phyloP scores from a whole-genome alignment of 176 grass and related monocot genomes.

The Carex cristatella region DNA sequence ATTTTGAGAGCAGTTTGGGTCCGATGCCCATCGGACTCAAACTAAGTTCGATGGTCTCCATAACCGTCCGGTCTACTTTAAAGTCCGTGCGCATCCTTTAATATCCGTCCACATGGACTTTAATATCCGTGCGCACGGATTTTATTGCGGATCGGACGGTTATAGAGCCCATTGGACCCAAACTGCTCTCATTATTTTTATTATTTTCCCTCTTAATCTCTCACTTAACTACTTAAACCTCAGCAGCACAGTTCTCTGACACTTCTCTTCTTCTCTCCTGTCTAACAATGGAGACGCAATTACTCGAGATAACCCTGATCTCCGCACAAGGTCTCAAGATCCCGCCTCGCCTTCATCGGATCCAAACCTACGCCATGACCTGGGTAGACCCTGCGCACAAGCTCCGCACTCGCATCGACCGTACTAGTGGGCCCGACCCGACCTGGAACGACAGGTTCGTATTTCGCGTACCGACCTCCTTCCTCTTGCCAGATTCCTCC shows the following conservation, averaged over 20 bases:
- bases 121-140: no score
- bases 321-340: slow-evolving; percentile 81
- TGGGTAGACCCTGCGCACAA: slow-evolving; percentile 63
- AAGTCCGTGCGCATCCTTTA: no score
- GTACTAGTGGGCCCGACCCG: slow-evolving; percentile 54
- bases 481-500: slow-evolving; percentile 57
- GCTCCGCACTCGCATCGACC: slow-evolving; percentile 64
- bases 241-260: not conserved
- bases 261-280: not conserved
- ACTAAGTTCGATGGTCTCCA: no score
- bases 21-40: no score
- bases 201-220: not conserved
- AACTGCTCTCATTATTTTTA: not conserved
- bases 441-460: slow-evolving; percentile 87
- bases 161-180: no score
- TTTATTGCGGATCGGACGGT: no score
- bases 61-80: no score
- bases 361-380: slow-evolving; percentile 71
- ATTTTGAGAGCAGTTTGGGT: no score
- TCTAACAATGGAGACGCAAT: slow-evolving; percentile 29
- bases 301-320: slow-evolving; percentile 71
- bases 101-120: no score
- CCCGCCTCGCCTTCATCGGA: slow-evolving; percentile 37
- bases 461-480: slow-evolving; percentile 49
- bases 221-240: not conserved